Evolutionary conservation across 495 filamentous ascomycete species (phyloP), one percentile per base, ranked within the genome.

Genomic region (Aspergillus sclerotioniger): DNA sequence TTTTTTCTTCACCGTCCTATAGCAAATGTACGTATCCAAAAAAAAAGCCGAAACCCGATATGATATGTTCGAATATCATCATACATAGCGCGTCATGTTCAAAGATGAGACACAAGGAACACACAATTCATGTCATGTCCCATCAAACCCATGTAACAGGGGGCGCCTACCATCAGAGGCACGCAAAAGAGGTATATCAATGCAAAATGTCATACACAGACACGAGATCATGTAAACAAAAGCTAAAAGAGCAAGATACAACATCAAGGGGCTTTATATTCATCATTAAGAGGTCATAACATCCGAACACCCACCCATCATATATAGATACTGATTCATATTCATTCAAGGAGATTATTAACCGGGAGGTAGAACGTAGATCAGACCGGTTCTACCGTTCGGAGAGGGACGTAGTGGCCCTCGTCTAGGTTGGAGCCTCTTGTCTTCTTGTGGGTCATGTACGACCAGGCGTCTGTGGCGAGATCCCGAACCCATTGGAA

Each of bases 391-490:
- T 79, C 76, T 20, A 79, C 73, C 8, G 70, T 77, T 62, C 75
- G 75, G 2, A 79, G 62, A 21, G 75, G 76, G 19, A 79, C 72
- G 53, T 79, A 79, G 10, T 74, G 73, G 10, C 74, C 72, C 44
- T 78, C 75, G 47, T 50, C 47, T 7, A 57, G 51, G n/a, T 66
- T 61, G 17, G 53, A 54, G 7, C 62, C 44, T 53, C 57, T 58
- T 29, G 58, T 45, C 13, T 53, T 54, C 46, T 59, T 72, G 6
- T 72, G 72, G 25, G 71, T 72, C 17, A 65, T 48, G 9, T 62
- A 46, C 3, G 68, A 70, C 69, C 73, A 72, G 15, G 68, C 19
- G 5, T 61, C 57, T 51, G 59, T 52, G n/a, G 37, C 50, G 20
- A 45, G 28, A 35, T 64, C 53, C 5, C 57, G 59, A 16, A 66